These are phyloP conservation scores for Ailanthus altissimus DNA, from an alignment of 345 rosid species.

Conservation along the genomic window DNA sequence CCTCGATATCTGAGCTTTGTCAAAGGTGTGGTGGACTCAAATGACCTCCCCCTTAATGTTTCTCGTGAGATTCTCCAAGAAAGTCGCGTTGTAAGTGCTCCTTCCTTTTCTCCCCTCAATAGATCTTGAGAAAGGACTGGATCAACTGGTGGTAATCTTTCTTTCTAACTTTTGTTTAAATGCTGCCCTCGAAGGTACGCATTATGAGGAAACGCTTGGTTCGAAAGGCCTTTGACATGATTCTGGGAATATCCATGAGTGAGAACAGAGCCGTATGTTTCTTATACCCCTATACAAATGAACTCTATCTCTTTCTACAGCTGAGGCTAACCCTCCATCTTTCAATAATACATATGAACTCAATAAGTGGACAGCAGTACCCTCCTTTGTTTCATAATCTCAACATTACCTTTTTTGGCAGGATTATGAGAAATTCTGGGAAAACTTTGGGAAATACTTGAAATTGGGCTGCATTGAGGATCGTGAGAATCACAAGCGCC, in stretches of 20 bases:
- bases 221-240: conserved; percentile 93
- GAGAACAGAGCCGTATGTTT: conserved; percentile 77
- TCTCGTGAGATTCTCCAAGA: conserved; percentile 99
- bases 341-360: not conserved
- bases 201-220: conserved; percentile 94
- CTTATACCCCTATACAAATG: not conserved
- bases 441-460: conserved; percentile 79
- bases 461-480: conserved; percentile 96
- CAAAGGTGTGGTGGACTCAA: conserved; percentile 97
- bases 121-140: not conserved
- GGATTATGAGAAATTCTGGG: conserved; percentile 99
- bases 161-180: conserved; percentile 14
- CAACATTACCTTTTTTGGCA: conserved; percentile 29
- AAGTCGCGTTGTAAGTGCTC: conserved; percentile 76
- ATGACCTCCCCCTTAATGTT: conserved; percentile 95
- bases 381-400: not conserved
- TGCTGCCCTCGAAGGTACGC: conserved; percentile 60
- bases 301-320: not conserved
- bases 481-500: conserved; percentile 95
- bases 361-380: not conserved
- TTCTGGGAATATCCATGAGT: conserved; percentile 85
- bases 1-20: conserved; percentile 93
- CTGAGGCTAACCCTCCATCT: not conserved
- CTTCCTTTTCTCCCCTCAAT: not conserved
- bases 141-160: not conserved